Evolutionary conservation across 768 basidiomycete genomes (phyloP).

Genomic region (Termitomyces sp.): DNA sequence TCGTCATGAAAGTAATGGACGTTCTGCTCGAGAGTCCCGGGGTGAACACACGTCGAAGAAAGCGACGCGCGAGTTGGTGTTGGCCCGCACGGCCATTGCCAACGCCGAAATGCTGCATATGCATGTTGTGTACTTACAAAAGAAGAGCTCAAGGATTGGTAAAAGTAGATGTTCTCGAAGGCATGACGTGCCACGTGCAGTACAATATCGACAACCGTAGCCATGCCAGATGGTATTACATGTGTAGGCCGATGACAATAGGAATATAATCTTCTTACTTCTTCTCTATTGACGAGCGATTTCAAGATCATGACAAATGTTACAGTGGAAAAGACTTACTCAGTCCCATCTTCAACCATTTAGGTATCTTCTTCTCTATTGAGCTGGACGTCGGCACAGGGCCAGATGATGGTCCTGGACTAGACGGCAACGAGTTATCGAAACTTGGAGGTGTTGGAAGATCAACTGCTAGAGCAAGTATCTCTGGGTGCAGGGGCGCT

Average conservation of each 20-base stretch:
- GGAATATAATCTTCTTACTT: neutral
- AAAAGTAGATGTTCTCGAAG: neutral
- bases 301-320: neutral
- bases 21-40: neutral
- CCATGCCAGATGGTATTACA: neutral
- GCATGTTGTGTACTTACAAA: neutral
- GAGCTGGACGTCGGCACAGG: neutral
- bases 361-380: conserved; percentile 62
- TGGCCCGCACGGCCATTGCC: neutral
- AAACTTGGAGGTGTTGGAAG: conserved; percentile 54
- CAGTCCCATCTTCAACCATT: conserved; percentile 71
- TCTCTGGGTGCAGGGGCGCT: conserved; percentile 59
- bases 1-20: neutral
- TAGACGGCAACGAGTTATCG: conserved; percentile 13
- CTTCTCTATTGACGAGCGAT: conserved; percentile 11
- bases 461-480: conserved; percentile 60
- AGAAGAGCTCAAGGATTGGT: neutral
- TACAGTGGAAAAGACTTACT: conserved; percentile 42
- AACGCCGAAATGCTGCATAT: neutral
- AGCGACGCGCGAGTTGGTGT: neutral
- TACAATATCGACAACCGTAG: neutral
- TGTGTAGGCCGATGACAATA: neutral
- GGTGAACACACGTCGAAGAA: neutral
- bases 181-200: too few relatives aligned
- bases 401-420: conserved; percentile 6